Conservation (phyloP, 768 basidiomycete species). For the Naganishia randhawae region DNA sequence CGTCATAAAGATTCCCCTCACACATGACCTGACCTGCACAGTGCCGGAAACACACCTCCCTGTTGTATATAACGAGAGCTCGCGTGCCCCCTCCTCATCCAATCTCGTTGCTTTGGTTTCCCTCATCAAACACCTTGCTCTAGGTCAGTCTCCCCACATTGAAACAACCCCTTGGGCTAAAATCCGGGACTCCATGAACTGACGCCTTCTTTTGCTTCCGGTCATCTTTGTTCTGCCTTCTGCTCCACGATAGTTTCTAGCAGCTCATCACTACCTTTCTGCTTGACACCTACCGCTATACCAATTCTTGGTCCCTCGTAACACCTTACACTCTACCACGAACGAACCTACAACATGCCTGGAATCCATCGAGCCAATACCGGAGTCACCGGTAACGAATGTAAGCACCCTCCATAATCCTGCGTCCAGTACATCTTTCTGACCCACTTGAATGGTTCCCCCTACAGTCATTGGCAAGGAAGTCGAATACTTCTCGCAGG, state of each 20-base stretch:
- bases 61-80: background rate
- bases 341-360: background rate
- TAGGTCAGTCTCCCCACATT: background rate
- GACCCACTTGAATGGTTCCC: background rate
- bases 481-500: slow-evolving; percentile 95
- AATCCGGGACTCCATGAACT: slow-evolving; percentile 18
- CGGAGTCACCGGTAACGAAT: slow-evolving; percentile 24
- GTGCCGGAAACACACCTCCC: background rate
- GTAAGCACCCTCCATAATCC: background rate
- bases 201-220: slow-evolving; percentile 11
- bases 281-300: too few relatives aligned
- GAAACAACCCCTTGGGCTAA: background rate
- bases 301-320: background rate
- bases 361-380: slow-evolving; percentile 15
- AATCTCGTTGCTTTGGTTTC: slow-evolving; percentile 11
- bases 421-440: background rate
- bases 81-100: background rate
- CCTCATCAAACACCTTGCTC: slow-evolving; percentile 24
- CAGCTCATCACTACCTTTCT: too few relatives aligned
- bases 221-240: background rate
- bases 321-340: slow-evolving; percentile 10
- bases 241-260: background rate
- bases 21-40: background rate
- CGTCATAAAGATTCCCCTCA: background rate
- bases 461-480: slow-evolving; percentile 79